Evolutionary conservation across 1,139 yeast genomes (phyloP).

Genomic region (Entelexis paramagnoliae): DNA sequence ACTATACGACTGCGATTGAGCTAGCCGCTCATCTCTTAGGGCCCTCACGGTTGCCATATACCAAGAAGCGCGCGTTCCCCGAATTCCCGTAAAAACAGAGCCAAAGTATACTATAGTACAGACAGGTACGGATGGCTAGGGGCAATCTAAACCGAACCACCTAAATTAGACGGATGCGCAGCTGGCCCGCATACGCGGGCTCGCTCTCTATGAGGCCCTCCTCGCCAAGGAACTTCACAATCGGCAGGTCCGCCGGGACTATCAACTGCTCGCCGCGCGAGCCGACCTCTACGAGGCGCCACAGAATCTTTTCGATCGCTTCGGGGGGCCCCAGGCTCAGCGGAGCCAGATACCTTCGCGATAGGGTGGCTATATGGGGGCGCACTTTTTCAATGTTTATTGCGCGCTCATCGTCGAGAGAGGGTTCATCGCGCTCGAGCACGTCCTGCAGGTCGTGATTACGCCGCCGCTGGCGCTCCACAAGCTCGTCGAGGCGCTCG

Average conservation of each 20-base stretch:
- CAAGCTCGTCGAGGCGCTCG: background rate
- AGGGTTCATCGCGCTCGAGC: background rate
- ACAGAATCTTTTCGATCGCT: slow-evolving; percentile 4
- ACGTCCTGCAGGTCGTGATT: background rate
- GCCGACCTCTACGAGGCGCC: slow-evolving; percentile 11
- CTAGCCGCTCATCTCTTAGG: too few relatives aligned
- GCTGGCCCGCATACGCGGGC: slow-evolving; percentile 7
- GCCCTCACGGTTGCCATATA: too few relatives aligned
- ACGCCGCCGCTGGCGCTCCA: slow-evolving; percentile 2
- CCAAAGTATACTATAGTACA: too few relatives aligned
- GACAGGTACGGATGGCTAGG: too few relatives aligned
- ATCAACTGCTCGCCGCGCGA: slow-evolving; percentile 12
- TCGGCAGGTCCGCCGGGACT: slow-evolving; percentile 10
- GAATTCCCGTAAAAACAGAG: too few relatives aligned
- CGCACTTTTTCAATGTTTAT: slow-evolving; percentile 1
- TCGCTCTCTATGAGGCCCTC: slow-evolving; percentile 13
- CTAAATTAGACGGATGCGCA: slow-evolving; percentile 13
- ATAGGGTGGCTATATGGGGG: background rate
- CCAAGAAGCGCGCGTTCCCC: too few relatives aligned
- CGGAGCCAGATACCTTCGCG: slow-evolving; percentile 6
- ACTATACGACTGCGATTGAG: too few relatives aligned
- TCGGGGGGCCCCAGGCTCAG: slow-evolving; percentile 10
- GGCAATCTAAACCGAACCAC: too few relatives aligned
- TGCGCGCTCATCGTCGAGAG: too few relatives aligned
- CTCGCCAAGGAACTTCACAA: slow-evolving; percentile 14